Conservation (phyloP, 2,329 filamentous ascomycete genomes). For the Pseudogymnoascus sp. region DNA sequence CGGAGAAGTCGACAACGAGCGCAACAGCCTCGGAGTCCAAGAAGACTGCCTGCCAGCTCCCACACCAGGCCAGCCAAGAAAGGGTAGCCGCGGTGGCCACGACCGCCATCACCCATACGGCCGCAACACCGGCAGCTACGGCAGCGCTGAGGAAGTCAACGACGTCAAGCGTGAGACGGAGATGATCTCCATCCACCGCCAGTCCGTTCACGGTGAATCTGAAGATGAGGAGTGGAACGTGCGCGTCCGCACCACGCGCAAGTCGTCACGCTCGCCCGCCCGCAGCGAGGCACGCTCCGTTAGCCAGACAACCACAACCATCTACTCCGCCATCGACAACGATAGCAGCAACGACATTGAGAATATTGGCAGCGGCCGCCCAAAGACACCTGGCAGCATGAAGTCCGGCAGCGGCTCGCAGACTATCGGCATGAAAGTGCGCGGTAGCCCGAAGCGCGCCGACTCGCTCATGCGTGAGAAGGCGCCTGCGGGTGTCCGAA, state of each 20-base stretch:
- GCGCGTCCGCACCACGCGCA: conserved; percentile 62
- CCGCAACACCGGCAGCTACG: conserved; percentile 39
- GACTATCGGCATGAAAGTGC: conserved; percentile 54
- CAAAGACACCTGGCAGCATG: conserved; percentile 48
- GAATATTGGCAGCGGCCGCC: conserved; percentile 50
- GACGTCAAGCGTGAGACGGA: conserved; percentile 52
- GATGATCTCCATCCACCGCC: conserved; percentile 52
- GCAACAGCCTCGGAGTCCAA: conserved; percentile 58
- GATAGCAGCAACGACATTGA: conserved; percentile 64
- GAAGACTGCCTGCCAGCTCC: conserved; percentile 92
- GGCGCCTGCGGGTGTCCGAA: conserved; percentile 50
- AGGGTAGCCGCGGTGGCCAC: conserved; percentile 69
- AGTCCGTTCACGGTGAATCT: conserved; percentile 58
- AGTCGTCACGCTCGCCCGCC: conserved; percentile 53
- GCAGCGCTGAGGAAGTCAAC: conserved; percentile 42
- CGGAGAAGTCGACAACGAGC: conserved; percentile 87
- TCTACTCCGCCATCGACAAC: conserved; percentile 57
- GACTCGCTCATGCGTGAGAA: conserved; percentile 39
- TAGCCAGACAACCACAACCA: conserved; percentile 68
- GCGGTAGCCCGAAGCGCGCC: conserved; percentile 49
- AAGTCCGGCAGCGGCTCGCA: conserved; percentile 44
- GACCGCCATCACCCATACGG: conserved; percentile 65
- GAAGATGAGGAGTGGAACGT: conserved; percentile 74
- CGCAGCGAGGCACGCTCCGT: conserved; percentile 61
- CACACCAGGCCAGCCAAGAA: conserved; percentile 90